phyloP scores from a whole-genome alignment of 768 basidiomycete species.

The Boletellus emodensis region DNA sequence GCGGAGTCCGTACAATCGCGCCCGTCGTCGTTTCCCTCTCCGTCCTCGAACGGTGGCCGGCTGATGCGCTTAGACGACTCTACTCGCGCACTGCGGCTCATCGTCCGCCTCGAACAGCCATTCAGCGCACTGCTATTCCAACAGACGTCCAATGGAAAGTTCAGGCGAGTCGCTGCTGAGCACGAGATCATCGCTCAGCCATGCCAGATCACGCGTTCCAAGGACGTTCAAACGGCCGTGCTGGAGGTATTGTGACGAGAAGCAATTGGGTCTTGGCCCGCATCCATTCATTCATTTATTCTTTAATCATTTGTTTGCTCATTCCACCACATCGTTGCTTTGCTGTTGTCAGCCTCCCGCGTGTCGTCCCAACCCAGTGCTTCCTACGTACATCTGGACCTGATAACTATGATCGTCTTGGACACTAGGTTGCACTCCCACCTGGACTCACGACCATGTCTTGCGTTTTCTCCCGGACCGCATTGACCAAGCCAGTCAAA shows the following conservation, averaged over 20 bases:
- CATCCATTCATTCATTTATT: neutral
- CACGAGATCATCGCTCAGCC: conserved; percentile 11
- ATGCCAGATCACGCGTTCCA: conserved; percentile 1
- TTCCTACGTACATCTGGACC: too few species aligned
- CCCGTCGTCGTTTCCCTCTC: neutral
- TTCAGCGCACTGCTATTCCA: conserved; percentile 11
- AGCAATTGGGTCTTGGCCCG: neutral
- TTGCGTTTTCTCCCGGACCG: too few species aligned
- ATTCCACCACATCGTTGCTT: neutral
- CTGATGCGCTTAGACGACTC: conserved; percentile 2
- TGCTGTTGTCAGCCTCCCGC: neutral
- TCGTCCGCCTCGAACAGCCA: conserved; percentile 11
- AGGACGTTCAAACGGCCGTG: conserved; percentile 10
- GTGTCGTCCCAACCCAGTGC: neutral
- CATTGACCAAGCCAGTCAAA: too few species aligned
- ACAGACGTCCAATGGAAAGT: neutral
- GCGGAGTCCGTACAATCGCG: conserved; percentile 1
- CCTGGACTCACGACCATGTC: too few species aligned
- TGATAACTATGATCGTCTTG: too few species aligned
- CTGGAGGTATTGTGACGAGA: conserved; percentile 1
- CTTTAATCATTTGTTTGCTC: neutral
- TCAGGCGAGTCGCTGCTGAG: conserved; percentile 21
- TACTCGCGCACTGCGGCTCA: conserved; percentile 9
- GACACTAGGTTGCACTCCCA: too few species aligned
- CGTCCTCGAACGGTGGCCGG: conserved; percentile 2